These are phyloP conservation scores for Suillus variegatus DNA, from an alignment of 768 basidiomycete species.

Conservation along the genomic window DNA sequence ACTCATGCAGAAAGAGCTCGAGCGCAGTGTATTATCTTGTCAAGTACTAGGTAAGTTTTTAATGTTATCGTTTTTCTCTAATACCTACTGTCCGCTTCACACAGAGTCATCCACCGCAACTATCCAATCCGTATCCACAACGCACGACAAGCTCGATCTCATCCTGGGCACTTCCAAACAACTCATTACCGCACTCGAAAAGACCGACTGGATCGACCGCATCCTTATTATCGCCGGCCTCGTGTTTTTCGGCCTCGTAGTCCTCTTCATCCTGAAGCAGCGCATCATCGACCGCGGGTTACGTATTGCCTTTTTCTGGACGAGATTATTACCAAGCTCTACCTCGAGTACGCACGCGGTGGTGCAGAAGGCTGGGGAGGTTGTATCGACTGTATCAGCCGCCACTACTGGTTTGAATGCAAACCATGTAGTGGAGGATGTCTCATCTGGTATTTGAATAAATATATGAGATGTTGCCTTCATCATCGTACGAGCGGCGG, in stretches of 20 bases:
- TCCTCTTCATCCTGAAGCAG: constrained; percentile 86
- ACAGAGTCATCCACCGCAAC: constrained; percentile 79
- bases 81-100: not conserved
- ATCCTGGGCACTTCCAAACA: constrained; percentile 80
- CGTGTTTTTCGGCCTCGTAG: constrained; percentile 79
- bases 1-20: constrained; percentile 91
- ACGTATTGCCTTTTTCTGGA: constrained; percentile 88
- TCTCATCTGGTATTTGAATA: too few species aligned
- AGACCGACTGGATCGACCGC: constrained; percentile 91
- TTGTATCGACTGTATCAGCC: not conserved
- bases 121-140: constrained; percentile 69
- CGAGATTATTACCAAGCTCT: constrained; percentile 62
- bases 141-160: constrained; percentile 73
- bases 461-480: too few species aligned
- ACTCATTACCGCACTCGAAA: constrained; percentile 85
- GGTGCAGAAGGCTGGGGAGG: constrained; percentile 9
- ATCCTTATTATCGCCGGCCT: constrained; percentile 81
- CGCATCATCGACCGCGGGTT: constrained; percentile 80
- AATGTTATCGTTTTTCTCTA: not conserved
- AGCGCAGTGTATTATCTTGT: constrained; percentile 79
- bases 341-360: not conserved
- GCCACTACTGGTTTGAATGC: not conserved
- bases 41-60: constrained; percentile 75
- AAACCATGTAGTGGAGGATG: too few species aligned
- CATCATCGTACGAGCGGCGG: too few species aligned